phyloP scores from a whole-genome alignment of 2,329 filamentous ascomycete species.

The Beauveria pseudobassiana region DNA sequence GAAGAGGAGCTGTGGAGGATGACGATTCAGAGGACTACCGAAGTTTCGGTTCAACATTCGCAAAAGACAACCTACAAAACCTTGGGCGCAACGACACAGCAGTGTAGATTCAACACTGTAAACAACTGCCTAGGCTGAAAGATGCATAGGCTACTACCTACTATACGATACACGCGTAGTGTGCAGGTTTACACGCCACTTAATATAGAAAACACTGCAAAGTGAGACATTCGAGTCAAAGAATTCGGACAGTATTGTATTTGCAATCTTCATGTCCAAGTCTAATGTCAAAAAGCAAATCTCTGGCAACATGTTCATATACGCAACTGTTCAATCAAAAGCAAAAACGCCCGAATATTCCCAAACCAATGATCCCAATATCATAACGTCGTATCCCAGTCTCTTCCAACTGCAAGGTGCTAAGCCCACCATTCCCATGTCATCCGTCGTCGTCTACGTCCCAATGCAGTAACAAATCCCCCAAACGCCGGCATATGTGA shows the following conservation, averaged over 20 bases:
- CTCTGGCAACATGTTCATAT: neutral
- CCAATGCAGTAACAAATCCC: neutral
- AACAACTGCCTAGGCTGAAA: too few species aligned
- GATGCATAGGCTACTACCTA: too few species aligned
- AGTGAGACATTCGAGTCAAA: too few species aligned
- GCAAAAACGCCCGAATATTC: neutral
- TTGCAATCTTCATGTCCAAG: neutral
- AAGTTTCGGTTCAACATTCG: neutral
- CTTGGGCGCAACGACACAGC: too few species aligned
- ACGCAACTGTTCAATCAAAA: neutral
- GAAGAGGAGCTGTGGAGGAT: neutral
- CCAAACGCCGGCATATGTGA: neutral
- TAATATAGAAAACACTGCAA: neutral
- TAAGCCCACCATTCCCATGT: neutral
- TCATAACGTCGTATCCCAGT: slow-evolving; percentile 5
- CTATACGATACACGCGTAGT: neutral
- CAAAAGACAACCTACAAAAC: neutral
- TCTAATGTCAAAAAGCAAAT: neutral
- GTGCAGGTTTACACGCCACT: neutral
- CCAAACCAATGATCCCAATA: neutral
- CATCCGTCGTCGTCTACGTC: neutral
- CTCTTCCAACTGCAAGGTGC: neutral
- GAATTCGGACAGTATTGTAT: neutral
- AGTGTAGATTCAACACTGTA: too few species aligned
- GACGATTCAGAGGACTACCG: neutral